Base-by-base conservation (phyloP, 139 green algal genomes). In the Asterochloris sp. region DNA sequence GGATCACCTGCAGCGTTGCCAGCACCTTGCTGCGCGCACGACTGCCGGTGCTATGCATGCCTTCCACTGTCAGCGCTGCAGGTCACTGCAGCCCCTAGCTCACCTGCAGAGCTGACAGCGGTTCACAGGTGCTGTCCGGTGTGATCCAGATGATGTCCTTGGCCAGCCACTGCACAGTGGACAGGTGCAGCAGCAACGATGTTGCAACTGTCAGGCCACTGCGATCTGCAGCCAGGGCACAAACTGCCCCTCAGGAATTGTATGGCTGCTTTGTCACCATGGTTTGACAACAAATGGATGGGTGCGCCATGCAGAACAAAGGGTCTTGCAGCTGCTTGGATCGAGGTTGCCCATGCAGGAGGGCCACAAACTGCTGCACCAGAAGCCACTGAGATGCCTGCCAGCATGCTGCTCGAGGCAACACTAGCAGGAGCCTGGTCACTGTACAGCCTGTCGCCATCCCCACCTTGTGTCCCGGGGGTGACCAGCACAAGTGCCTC, bases 91-190 rank as follows among this genome's bases (percentile, higher is more conserved):
- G 38, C 14, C 76, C 38, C 61, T 71, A 73, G 17, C 16, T 76
- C n/a, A 69, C 26, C n/a, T 82, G 60, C 82, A 90, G 77, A 17
- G 79, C 86, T 24, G 82, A 15, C 15, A 87, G 16, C n/a, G 60
- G 19, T 9, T 87, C 89, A 67, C 91, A 96, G 19, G 69, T 28
- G 2, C 82, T 82, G 74, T 95, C 90, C 4, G 88, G 83, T 23
- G 94, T 73, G 77, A 96, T 62, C 92, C 92, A 96, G 17, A 95
- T 29, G 16, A 96, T 19, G 78, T 96, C 89, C 38, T 93, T 94
- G 16, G 89, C 87, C 74, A 96, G 79, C 92, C 92, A 96, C 14
- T 78, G 73, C 11, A 80, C 86, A 11, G n/a, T 13, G 4, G 61
- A n/a, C 78, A 95, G 73, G 77, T 94, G 86, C 11, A 54, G 12